Evolutionary conservation across 2,329 filamentous ascomycete species (phyloP), one percentile per base, ranked within the genome.

Genomic region (Botrytis hyacinthi): DNA sequence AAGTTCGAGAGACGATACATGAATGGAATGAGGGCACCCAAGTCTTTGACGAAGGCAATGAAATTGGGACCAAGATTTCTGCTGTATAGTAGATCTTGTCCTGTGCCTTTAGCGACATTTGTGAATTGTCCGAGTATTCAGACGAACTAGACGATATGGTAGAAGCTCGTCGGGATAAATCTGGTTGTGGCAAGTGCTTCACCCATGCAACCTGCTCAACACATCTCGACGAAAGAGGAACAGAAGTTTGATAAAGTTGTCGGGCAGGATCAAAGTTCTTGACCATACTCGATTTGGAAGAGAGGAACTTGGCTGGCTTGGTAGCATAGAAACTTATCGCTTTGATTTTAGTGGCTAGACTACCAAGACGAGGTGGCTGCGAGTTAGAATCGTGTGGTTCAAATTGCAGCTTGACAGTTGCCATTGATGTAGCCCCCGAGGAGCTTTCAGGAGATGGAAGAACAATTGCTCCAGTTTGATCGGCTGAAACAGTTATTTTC

Each of bases 11-110:
- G 62, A 89, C 83, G 71, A 93, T 85, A 80, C 91, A 93, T 57
- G 87, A 86, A 83, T 92, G 89, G 82, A 93, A 93, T 3, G 90
- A 91, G 1, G 91, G 91, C 32, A 91, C 82, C 80, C 91, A 91
- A 40, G 86, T 83, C 77, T 90, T 91, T 75, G 83, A 83, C n/a
- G 80, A 78, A 0, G 91, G 90, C 0, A 92, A 84, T 0, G 86
- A 86, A 78, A 93, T 83, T 0, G 91, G 91, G 2, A 92, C 87
- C 2, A 91, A 80, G 51, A 93, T 83, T n/a, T 84, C 84, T 10
- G 90, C 85, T 4, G 88, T 90, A 81, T 91, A 93, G 81, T 78
- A 78, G 16, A 70, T 48, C 35, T 72, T 72, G 35, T 61, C 61
- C 9, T 74, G 57, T 62, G 73, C 68, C 20, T 72, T 59, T 22